Evolutionary conservation across 2,329 filamentous ascomycete genomes (phyloP).

Genomic region (Thelonectria rubi): DNA sequence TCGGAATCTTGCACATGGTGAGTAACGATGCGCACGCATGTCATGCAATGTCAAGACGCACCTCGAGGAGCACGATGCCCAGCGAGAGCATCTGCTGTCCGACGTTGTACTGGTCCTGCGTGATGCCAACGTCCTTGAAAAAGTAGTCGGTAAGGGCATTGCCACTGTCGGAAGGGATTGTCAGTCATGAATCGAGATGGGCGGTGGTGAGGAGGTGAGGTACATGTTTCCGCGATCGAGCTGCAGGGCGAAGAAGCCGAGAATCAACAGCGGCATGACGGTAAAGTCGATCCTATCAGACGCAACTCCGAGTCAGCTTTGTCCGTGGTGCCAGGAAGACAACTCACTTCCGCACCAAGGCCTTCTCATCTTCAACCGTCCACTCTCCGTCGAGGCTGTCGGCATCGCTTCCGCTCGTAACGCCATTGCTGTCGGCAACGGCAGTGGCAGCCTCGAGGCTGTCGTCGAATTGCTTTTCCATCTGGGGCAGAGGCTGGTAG

Average conservation of each 20-base stretch:
- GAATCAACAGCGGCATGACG: slow-evolving; percentile 56
- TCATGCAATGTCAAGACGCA: background rate
- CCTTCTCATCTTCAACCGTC: slow-evolving; percentile 42
- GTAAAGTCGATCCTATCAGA: slow-evolving; percentile 54
- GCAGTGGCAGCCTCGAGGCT: slow-evolving; percentile 22
- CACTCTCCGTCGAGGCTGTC: slow-evolving; percentile 37
- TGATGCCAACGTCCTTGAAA: slow-evolving; percentile 56
- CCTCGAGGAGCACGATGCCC: slow-evolving; percentile 55
- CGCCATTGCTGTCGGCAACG: slow-evolving; percentile 14
- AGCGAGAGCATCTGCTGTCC: slow-evolving; percentile 57
- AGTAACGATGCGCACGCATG: background rate
- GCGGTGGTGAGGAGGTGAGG: background rate
- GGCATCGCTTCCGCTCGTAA: slow-evolving; percentile 24
- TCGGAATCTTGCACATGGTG: slow-evolving; percentile 44
- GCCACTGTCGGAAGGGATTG: slow-evolving; percentile 29
- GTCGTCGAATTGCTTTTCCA: slow-evolving; percentile 31
- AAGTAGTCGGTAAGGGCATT: slow-evolving; percentile 58
- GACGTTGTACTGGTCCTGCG: slow-evolving; percentile 58
- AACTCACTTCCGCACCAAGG: slow-evolving; percentile 42
- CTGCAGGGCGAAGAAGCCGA: slow-evolving; percentile 58
- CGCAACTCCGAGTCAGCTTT: background rate
- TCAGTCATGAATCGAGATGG: background rate
- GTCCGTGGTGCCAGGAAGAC: background rate
- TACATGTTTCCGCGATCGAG: slow-evolving; percentile 51
- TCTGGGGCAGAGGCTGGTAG: slow-evolving; percentile 19